A percentile compares a stretch with the other conserved stretches of the same genome.
Conservation (phyloP, 768 basidiomycete genomes). For the Mycena metata region DNA sequence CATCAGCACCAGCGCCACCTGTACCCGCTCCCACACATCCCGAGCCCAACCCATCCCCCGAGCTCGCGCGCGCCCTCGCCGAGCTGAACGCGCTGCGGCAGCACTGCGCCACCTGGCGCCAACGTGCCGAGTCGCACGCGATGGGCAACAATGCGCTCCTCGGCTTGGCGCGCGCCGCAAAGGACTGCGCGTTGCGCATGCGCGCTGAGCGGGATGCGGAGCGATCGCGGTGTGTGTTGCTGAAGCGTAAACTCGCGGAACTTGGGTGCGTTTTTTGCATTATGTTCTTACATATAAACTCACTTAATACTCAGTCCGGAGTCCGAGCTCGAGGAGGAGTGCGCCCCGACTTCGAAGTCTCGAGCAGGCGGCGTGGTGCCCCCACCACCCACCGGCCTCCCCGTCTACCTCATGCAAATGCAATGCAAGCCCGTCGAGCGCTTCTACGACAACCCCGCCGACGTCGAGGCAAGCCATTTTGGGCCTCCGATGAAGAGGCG, state of each 20-base stretch:
- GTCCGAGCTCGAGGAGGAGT: not conserved
- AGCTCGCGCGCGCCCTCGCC: conserved; percentile 47
- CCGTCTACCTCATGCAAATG: conserved; percentile 25
- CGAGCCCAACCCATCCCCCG: too few species aligned
- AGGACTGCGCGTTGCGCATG: too few species aligned
- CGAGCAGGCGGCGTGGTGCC: not conserved
- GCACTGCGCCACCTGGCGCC: too few species aligned
- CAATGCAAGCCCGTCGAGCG: not conserved
- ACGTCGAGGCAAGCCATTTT: conserved; percentile 14
- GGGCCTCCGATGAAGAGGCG: conserved; percentile 33
- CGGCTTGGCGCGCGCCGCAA: too few species aligned
- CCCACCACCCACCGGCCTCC: conserved; percentile 19
- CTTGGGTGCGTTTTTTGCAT: not conserved
- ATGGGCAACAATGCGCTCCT: too few species aligned
- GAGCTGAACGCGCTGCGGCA: conserved; percentile 60
- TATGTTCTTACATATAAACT: not conserved
- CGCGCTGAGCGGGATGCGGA: conserved; percentile 27
- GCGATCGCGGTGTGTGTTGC: conserved; percentile 14
- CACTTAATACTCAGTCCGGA: too few species aligned
- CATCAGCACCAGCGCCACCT: conserved; percentile 8
- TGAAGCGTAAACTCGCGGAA: conserved; percentile 32
- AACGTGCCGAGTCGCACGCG: too few species aligned
- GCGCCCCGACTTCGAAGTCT: not conserved
- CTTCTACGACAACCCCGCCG: conserved; percentile 21
- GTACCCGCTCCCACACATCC: too few species aligned